These are phyloP conservation scores for Aspergillus asperescens DNA, from an alignment of 495 filamentous ascomycete genomes.

Conservation along the genomic window DNA sequence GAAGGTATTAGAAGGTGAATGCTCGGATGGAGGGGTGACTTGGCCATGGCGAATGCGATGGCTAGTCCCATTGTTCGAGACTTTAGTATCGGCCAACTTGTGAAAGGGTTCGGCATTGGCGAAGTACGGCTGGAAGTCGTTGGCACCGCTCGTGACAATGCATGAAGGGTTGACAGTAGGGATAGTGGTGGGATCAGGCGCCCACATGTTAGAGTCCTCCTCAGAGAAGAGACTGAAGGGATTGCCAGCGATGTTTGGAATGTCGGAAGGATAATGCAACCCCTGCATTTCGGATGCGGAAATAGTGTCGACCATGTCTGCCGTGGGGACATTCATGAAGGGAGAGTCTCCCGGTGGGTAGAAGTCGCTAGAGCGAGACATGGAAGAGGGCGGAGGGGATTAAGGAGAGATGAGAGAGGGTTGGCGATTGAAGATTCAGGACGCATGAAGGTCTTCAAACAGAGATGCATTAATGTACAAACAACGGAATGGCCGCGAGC, in stretches of 20 bases:
- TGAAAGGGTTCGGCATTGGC: neutral
- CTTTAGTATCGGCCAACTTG: neutral
- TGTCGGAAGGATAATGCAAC: neutral
- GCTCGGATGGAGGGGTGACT: conserved; percentile 35
- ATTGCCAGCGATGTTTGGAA: neutral
- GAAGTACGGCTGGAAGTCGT: neutral
- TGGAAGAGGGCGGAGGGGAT: no score
- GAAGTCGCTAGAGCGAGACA: neutral
- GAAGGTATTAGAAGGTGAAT: neutral
- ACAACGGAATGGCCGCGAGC: no score
- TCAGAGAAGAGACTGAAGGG: neutral
- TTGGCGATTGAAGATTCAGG: no score
- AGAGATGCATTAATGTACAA: no score
- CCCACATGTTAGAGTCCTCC: neutral
- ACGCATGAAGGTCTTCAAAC: no score
- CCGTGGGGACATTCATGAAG: neutral
- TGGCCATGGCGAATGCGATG: conserved; percentile 40
- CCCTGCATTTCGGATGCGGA: neutral
- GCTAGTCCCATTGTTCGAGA: neutral
- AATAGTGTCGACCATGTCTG: neutral
- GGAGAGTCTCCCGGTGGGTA: no score
- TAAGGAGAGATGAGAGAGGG: no score
- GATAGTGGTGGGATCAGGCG: neutral
- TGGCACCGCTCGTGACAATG: neutral
- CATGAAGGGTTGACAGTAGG: neutral